Evolutionary conservation across 129 eudicot genomes (phyloP).

Genomic region (Smallanthus sonchifolius): DNA sequence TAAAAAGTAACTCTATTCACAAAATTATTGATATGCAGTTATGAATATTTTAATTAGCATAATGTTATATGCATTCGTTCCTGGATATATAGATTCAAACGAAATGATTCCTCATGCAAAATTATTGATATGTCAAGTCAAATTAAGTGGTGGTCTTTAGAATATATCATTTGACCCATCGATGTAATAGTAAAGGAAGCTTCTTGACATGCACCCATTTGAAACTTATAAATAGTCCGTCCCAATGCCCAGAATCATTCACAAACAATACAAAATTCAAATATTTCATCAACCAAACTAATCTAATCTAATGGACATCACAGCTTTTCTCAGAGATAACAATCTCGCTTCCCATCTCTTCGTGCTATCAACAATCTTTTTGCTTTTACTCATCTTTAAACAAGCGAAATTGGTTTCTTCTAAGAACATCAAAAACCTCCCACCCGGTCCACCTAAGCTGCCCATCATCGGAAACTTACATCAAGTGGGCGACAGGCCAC

Average conservation of each 20-base stretch:
- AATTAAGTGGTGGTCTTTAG: not conserved
- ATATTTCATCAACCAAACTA: not conserved
- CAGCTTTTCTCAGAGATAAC: not conserved
- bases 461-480: conserved; percentile 5
- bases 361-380: not conserved
- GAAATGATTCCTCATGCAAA: too few species aligned
- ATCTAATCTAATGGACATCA: not conserved
- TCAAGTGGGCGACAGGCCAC: not conserved
- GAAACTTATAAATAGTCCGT: not conserved
- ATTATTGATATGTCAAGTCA: not conserved
- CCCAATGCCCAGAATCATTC: not conserved
- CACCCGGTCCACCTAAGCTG: not conserved
- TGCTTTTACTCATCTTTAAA: not conserved
- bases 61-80: too few species aligned
- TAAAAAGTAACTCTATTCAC: too few species aligned
- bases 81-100: too few species aligned
- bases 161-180: not conserved
- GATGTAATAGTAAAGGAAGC: not conserved
- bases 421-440: not conserved
- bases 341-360: not conserved
- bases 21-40: too few species aligned
- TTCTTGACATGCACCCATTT: not conserved
- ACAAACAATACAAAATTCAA: not conserved
- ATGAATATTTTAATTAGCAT: too few species aligned
- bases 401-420: not conserved